Percentiles rank a stretch among this genome's conserved stretches.
Conservation (phyloP, 2,329 filamentous ascomycete species). For the Bipolaris oryzae region DNA sequence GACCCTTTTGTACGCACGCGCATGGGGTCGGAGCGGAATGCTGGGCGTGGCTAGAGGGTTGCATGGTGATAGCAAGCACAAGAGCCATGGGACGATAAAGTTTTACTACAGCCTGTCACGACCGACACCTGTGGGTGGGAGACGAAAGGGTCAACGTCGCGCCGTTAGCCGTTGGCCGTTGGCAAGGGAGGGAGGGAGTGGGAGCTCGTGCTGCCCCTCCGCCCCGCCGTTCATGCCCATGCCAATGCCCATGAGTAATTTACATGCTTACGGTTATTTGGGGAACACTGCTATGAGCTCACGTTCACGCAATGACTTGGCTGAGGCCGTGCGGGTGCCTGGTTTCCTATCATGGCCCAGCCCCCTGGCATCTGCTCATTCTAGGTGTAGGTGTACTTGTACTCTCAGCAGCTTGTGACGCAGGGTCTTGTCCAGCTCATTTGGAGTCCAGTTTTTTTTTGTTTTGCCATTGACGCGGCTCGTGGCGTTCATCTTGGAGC, state of each 20-base stretch:
- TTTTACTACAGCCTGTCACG: conserved; percentile 3
- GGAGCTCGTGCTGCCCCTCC: neutral
- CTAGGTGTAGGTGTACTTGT: too few relatives aligned
- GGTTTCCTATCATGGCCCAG: conserved; percentile 4
- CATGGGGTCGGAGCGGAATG: neutral
- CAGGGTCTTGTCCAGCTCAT: conserved; percentile 13
- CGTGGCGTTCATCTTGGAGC: conserved; percentile 12
- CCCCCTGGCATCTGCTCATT: neutral
- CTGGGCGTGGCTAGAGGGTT: neutral
- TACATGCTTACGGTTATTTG: neutral
- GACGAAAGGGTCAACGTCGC: conserved; percentile 17
- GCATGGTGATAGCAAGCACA: too few relatives aligned
- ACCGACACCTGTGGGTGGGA: conserved; percentile 3
- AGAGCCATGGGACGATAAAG: conserved; percentile 4
- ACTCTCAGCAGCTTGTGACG: conserved; percentile 2
- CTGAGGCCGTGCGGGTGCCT: conserved; percentile 8
- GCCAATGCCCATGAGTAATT: too few relatives aligned
- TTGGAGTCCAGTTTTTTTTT: conserved; percentile 2
- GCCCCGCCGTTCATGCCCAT: conserved; percentile 3
- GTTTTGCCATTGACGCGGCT: neutral
- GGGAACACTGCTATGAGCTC: neutral
- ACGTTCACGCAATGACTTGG: neutral
- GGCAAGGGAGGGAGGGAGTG: neutral
- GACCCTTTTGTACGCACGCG: neutral
- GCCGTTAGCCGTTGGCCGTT: conserved; percentile 15